phyloP scores from a whole-genome alignment of 2,329 filamentous ascomycete species.

The Sphaerulina musiva region DNA sequence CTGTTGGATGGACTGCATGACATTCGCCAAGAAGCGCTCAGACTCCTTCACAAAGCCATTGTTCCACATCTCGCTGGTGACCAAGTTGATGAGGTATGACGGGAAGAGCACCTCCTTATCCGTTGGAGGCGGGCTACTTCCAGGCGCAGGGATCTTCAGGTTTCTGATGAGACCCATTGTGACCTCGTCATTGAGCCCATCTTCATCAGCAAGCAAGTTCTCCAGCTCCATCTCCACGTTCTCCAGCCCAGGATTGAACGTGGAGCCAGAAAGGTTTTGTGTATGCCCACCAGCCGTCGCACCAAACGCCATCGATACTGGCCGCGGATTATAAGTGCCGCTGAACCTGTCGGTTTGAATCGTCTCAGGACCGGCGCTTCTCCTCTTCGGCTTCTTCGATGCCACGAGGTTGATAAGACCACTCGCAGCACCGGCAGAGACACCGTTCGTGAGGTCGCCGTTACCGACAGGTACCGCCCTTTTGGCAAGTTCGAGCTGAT shows the following conservation, averaged over 20 bases:
- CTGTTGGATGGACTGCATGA: constrained; percentile 99
- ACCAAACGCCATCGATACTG: constrained; percentile 86
- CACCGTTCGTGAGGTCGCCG: constrained; percentile 57
- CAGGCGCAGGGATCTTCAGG: constrained; percentile 88
- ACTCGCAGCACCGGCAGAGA: constrained; percentile 48
- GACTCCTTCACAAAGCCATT: constrained; percentile 99
- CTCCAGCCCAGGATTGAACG: constrained; percentile 74
- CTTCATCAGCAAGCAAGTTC: constrained; percentile 86
- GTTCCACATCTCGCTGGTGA: constrained; percentile 99
- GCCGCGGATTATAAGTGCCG: constrained; percentile 84
- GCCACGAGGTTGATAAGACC: constrained; percentile 95
- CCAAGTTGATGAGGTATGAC: constrained; percentile 95
- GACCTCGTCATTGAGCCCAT: constrained; percentile 92
- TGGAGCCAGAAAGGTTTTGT: constrained; percentile 66
- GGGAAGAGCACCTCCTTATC: constrained; percentile 99
- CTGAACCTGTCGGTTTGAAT: constrained; percentile 86
- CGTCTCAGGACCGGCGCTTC: constrained; percentile 81
- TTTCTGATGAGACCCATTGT: constrained; percentile 94
- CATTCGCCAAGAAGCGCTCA: constrained; percentile 95
- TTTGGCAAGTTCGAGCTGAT: constrained; percentile 84
- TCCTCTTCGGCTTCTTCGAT: constrained; percentile 92
- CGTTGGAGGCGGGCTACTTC: constrained; percentile 78
- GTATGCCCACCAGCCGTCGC: constrained; percentile 57
- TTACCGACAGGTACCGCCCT: constrained; percentile 64
- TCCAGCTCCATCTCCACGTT: constrained; percentile 94